These are phyloP conservation scores for Chaetomidium leptoderma DNA, from an alignment of 495 filamentous ascomycete species.

Conservation along the genomic window DNA sequence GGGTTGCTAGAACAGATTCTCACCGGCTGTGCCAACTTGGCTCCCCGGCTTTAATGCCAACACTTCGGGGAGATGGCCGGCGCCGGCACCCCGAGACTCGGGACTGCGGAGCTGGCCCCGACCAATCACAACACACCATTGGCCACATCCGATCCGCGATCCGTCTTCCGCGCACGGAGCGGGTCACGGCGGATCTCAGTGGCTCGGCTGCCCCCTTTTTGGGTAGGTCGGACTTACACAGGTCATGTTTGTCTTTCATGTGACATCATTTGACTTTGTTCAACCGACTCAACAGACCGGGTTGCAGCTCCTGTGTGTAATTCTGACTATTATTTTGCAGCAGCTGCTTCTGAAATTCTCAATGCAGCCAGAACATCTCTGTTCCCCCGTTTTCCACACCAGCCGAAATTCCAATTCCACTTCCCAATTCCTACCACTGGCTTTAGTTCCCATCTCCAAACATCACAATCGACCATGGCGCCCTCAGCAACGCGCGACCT, in stretches of 20 bases:
- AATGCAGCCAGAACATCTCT: too few relatives aligned
- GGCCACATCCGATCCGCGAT: conserved; percentile 26
- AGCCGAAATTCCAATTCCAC: too few relatives aligned
- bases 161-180: conserved; percentile 19
- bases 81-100: background rate
- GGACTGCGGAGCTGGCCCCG: background rate
- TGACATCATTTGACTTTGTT: conserved; percentile 10
- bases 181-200: background rate
- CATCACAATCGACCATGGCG: conserved; percentile 11
- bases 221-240: conserved; percentile 9
- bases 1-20: background rate
- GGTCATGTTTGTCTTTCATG: background rate
- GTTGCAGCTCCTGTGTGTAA: background rate
- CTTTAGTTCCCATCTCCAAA: background rate
- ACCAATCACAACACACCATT: conserved; percentile 20
- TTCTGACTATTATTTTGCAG: too few relatives aligned
- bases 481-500: conserved; percentile 9
- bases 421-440: too few relatives aligned
- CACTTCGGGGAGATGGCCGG: background rate
- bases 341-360: too few relatives aligned
- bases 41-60: background rate
- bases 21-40: background rate
- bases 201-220: conserved; percentile 1
- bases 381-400: background rate
- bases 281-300: background rate